Percentiles rank a stretch among this genome's conserved stretches.
Evolutionary conservation across 2,329 filamentous ascomycete genomes (phyloP).

Genomic region (Sphaceloma murrayae): DNA sequence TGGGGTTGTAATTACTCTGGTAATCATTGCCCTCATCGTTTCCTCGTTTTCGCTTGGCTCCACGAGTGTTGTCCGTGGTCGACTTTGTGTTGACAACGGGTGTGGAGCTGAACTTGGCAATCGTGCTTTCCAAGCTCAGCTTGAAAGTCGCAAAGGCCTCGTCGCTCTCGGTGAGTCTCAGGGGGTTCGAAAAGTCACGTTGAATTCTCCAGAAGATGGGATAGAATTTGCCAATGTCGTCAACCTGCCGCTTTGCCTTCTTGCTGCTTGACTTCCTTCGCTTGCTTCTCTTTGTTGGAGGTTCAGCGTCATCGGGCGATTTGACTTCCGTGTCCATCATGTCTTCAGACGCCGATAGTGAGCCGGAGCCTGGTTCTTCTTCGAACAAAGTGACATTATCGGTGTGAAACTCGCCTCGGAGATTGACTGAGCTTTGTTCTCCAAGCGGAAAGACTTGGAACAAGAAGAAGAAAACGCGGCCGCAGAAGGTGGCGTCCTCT

Average conservation of each 20-base stretch:
- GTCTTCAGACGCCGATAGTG: constrained; percentile 16
- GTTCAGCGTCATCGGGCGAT: constrained; percentile 25
- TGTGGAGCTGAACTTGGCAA: constrained; percentile 65
- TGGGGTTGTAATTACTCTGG: constrained; percentile 79
- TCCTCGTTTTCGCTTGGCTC: constrained; percentile 57
- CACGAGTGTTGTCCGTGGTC: constrained; percentile 54
- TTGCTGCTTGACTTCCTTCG: neutral
- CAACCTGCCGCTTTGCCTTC: constrained; percentile 25
- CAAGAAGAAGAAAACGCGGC: constrained; percentile 94
- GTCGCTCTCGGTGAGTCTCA: constrained; percentile 60
- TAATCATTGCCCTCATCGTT: constrained; percentile 47
- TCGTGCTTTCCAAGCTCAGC: constrained; percentile 51
- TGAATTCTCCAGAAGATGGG: constrained; percentile 92
- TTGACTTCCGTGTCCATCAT: constrained; percentile 17
- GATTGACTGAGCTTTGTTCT: constrained; percentile 93
- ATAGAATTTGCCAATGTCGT: constrained; percentile 68
- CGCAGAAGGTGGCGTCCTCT: constrained; percentile 94
- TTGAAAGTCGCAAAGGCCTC: constrained; percentile 59
- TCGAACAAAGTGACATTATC: constrained; percentile 90
- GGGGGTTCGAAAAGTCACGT: constrained; percentile 82
- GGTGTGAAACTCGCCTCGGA: constrained; percentile 88
- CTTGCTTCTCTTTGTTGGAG: constrained; percentile 21
- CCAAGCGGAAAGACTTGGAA: constrained; percentile 96
- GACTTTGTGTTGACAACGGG: constrained; percentile 57
- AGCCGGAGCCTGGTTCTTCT: constrained; percentile 33